Conservation (phyloP, 495 filamentous ascomycete species). For the Ramalina peruviana region DNA sequence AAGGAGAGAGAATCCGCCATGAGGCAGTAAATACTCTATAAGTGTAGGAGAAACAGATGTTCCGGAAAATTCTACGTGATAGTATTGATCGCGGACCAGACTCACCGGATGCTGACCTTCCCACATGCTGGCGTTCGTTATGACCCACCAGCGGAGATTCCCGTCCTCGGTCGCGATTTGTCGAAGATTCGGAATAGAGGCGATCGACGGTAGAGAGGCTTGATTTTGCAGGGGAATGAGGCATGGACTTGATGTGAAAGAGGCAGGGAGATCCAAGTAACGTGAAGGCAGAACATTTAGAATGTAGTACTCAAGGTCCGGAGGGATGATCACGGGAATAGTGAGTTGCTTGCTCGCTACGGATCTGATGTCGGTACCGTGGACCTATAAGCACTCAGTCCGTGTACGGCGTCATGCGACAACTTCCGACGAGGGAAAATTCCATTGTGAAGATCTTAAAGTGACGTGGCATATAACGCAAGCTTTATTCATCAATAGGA, state of each 20-base stretch:
- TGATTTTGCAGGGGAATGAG: conserved; percentile 18
- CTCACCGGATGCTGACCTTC: conserved; percentile 17
- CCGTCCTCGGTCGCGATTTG: conserved; percentile 9
- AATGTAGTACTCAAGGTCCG: conserved; percentile 15
- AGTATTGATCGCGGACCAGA: neutral
- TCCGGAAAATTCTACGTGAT: neutral
- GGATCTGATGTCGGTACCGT: conserved; percentile 9
- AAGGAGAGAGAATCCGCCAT: too few species aligned
- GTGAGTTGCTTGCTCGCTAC: conserved; percentile 20
- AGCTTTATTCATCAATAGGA: too few species aligned
- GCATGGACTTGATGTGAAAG: neutral
- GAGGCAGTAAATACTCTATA: too few species aligned
- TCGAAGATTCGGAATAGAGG: conserved; percentile 8
- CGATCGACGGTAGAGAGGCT: neutral
- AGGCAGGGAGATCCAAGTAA: neutral
- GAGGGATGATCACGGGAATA: conserved; percentile 18
- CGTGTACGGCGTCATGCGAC: too few species aligned
- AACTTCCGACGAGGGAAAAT: too few species aligned
- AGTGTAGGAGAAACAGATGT: too few species aligned
- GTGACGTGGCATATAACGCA: too few species aligned
- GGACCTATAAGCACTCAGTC: neutral
- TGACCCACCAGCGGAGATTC: conserved; percentile 24
- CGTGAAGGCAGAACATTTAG: neutral
- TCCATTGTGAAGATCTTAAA: too few species aligned
- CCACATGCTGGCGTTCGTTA: conserved; percentile 26